Evolutionary conservation across 192 early-diverging fungal species (phyloP), one percentile per base, ranked within the genome.

Genomic region (Gonapodya prolifera): DNA sequence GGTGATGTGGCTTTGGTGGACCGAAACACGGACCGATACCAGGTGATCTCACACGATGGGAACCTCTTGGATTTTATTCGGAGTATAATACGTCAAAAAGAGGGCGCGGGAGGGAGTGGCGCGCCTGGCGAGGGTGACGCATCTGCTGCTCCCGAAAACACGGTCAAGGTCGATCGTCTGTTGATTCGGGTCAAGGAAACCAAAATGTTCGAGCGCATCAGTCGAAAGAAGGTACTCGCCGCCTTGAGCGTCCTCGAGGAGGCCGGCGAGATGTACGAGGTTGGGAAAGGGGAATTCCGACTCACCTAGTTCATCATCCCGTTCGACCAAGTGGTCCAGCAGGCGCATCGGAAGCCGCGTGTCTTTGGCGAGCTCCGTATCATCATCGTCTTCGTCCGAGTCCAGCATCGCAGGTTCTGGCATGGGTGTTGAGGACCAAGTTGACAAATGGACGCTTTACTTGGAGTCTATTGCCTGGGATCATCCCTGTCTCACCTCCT

Each of bases 301-400:
- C 45, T 61, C 45, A 61, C 45, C 45, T 61, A 61, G 45, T 23
- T 61, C 45, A 61, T 61, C 45, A 16, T 61, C 45, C 8, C 45
- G 45, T 8, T 61, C 45, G 45, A 61, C 45, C 45, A 61, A 16
- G 45, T 61, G 45, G 45, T 61, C 45, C 45, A 61, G 45, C 8
- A 61, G 23, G 45, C 45, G 45, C 45, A 61, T 61, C 23, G 45
- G 45, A 8, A 61, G 23, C 23, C 45, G 45, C 8, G 45, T 61
- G 45, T 61, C 45, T 23, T 61, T 61, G 45, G 45, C 23, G 8
- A 61, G 23, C 23, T 61, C 45, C 8, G 45, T 23, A 61, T 61
- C 45, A 8, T 61, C 45, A 61, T 61, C 75, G 2, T 76, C 75
- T 33, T 76, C 30, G 33, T 76, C 75, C 69, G 75, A 76, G 23